These are phyloP conservation scores for Pistacia atlantica DNA, from an alignment of 345 rosid species.

Conservation along the genomic window DNA sequence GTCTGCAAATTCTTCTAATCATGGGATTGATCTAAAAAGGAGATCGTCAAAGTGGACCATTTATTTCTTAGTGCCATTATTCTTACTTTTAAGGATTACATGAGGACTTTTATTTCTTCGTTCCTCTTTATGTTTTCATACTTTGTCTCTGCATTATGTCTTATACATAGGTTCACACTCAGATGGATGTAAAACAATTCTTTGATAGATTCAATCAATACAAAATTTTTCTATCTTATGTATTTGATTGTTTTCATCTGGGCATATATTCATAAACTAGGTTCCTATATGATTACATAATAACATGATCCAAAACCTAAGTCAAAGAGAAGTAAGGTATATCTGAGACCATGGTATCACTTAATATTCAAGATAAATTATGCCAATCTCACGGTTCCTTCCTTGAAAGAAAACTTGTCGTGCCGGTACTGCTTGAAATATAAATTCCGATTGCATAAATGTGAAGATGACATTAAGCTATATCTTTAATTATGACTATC, in stretches of 20 bases:
- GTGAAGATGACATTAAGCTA: too few relatives aligned
- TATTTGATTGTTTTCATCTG: neutral
- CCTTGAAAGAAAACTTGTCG: slow-evolving; percentile 1
- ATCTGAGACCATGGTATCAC: neutral
- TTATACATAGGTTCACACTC: neutral
- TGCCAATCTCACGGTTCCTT: neutral
- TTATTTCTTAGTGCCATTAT: slow-evolving; percentile 35
- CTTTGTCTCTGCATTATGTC: neutral
- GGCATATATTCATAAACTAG: too few relatives aligned
- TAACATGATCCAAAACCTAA: too few relatives aligned
- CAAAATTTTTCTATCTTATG: too few relatives aligned
- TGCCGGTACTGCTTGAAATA: neutral
- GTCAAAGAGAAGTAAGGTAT: neutral
- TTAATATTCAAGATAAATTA: neutral
- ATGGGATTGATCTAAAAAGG: slow-evolving; percentile 18
- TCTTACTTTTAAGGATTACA: slow-evolving; percentile 23
- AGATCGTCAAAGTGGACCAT: slow-evolving; percentile 33
- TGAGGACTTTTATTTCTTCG: neutral
- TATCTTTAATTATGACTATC: too few relatives aligned
- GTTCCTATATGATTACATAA: too few relatives aligned
- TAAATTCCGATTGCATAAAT: too few relatives aligned
- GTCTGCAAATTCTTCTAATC: slow-evolving; percentile 55
- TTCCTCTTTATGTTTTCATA: neutral
- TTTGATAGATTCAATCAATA: neutral
- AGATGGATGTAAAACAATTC: neutral